A percentile compares a stretch with the other conserved stretches of the same genome.
These are phyloP conservation scores for Cryphonectria parasitica DNA, from an alignment of 2,329 filamentous ascomycete species.

Conservation along the genomic window DNA sequence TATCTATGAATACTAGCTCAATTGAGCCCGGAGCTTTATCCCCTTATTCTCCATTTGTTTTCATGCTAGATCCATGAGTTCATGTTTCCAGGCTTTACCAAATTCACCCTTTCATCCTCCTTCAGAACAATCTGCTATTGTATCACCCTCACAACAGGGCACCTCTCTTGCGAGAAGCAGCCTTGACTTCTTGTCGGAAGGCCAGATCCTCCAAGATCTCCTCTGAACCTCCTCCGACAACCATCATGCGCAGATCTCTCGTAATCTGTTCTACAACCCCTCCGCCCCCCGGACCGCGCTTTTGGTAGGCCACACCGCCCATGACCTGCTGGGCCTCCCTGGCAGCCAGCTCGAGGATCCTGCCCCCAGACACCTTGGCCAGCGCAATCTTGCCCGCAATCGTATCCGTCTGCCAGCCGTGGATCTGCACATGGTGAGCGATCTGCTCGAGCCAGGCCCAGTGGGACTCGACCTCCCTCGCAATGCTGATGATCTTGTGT, in stretches of 20 bases:
- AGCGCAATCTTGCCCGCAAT: slow-evolving; percentile 35
- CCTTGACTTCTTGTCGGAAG: slow-evolving; percentile 46
- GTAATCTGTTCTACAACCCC: slow-evolving; percentile 53
- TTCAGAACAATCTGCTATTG: background rate
- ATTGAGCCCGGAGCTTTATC: slow-evolving; percentile 18
- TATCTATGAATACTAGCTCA: background rate
- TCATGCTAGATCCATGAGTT: background rate
- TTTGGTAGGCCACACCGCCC: slow-evolving; percentile 52
- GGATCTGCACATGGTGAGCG: slow-evolving; percentile 50
- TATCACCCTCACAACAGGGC: background rate
- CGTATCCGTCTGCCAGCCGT: slow-evolving; percentile 33
- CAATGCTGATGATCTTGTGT: slow-evolving; percentile 59
- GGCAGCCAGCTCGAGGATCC: slow-evolving; percentile 50
- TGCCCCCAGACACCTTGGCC: slow-evolving; percentile 49
- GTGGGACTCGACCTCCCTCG: slow-evolving; percentile 59
- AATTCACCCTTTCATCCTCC: background rate
- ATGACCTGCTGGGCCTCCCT: slow-evolving; percentile 55
- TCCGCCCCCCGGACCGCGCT: slow-evolving; percentile 43
- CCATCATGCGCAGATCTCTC: slow-evolving; percentile 54
- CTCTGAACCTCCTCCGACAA: slow-evolving; percentile 54
- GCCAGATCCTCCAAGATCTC: slow-evolving; percentile 53
- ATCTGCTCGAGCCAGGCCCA: slow-evolving; percentile 63
- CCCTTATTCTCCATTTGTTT: slow-evolving; percentile 16
- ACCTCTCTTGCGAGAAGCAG: background rate
- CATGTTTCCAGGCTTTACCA: background rate